Evolutionary conservation across 208 protist genomes (phyloP).

Genomic region (Porcisia deanei): DNA sequence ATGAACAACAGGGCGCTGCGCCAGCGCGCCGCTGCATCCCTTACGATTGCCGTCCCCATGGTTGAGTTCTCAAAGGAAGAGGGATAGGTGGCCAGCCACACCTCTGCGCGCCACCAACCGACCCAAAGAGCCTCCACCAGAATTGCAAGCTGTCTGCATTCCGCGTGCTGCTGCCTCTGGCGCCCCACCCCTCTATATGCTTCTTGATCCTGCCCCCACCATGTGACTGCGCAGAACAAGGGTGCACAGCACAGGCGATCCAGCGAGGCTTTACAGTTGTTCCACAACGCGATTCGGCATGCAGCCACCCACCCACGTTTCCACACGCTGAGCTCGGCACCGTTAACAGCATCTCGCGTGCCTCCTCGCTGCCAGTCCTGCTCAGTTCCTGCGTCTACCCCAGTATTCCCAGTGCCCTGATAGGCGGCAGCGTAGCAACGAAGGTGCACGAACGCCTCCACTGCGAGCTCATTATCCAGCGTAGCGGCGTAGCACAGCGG

Average conservation of each 20-base stretch:
- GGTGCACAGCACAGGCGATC: slow-evolving; percentile 10
- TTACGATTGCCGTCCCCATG: neutral
- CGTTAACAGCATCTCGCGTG: neutral
- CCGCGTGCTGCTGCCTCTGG: neutral
- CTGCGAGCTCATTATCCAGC: slow-evolving; percentile 42
- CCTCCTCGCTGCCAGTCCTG: neutral
- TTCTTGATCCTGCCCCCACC: neutral
- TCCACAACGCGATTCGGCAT: slow-evolving; percentile 35
- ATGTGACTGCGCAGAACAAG: neutral
- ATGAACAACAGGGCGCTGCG: slow-evolving; percentile 14
- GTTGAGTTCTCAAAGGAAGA: neutral
- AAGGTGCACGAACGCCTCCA: slow-evolving; percentile 35
- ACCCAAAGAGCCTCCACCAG: slow-evolving; percentile 12
- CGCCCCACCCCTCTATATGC: neutral
- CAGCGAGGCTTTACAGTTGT: slow-evolving; percentile 10
- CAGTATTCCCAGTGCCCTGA: slow-evolving; percentile 1
- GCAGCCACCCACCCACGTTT: slow-evolving; percentile 20
- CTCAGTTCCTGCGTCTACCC: neutral
- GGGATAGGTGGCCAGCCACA: slow-evolving; percentile 1
- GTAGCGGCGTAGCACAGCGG: slow-evolving; percentile 62
- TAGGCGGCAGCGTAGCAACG: slow-evolving; percentile 35
- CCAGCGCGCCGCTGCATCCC: slow-evolving; percentile 11
- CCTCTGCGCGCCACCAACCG: slow-evolving; percentile 16
- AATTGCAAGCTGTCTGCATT: neutral
- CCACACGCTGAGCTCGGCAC: neutral